These are phyloP conservation scores for Serpula lacrymans DNA, from an alignment of 768 basidiomycete species.

Conservation along the genomic window DNA sequence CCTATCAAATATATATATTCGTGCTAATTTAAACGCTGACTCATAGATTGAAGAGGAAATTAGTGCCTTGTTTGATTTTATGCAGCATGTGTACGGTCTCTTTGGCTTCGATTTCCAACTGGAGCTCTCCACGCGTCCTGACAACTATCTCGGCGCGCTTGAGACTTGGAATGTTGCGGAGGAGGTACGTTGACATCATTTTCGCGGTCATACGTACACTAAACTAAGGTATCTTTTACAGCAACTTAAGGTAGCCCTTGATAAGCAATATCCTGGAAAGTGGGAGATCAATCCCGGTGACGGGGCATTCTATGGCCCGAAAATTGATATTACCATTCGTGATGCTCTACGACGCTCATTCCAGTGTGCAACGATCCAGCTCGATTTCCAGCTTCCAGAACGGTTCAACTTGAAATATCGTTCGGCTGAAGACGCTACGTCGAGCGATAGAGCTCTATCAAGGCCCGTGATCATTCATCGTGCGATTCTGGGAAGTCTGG, in stretches of 20 bases:
- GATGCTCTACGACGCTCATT: constrained; percentile 91
- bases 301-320: constrained; percentile 99
- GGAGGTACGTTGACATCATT: constrained; percentile 42
- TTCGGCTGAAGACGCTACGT: constrained; percentile 60
- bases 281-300: constrained; percentile 96
- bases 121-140: constrained; percentile 93
- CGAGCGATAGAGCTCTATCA: constrained; percentile 53
- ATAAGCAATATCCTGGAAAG: constrained; percentile 79
- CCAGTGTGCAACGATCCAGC: constrained; percentile 98
- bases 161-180: constrained; percentile 93
- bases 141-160: constrained; percentile 86
- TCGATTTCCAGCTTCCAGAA: constrained; percentile 97
- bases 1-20: not conserved
- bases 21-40: constrained; percentile 4
- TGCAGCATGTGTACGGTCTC: constrained; percentile 87
- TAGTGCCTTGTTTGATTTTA: constrained; percentile 85
- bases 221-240: constrained; percentile 25
- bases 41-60: constrained; percentile 84
- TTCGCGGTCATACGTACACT: not conserved
- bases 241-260: constrained; percentile 83
- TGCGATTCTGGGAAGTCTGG: constrained; percentile 90
- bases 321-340: constrained; percentile 95
- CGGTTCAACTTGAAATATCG: constrained; percentile 95
- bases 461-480: constrained; percentile 98
- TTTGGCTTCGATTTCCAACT: constrained; percentile 95